Base-by-base conservation (phyloP, 768 basidiomycete genomes). In the Sarcomyxa edulis region DNA sequence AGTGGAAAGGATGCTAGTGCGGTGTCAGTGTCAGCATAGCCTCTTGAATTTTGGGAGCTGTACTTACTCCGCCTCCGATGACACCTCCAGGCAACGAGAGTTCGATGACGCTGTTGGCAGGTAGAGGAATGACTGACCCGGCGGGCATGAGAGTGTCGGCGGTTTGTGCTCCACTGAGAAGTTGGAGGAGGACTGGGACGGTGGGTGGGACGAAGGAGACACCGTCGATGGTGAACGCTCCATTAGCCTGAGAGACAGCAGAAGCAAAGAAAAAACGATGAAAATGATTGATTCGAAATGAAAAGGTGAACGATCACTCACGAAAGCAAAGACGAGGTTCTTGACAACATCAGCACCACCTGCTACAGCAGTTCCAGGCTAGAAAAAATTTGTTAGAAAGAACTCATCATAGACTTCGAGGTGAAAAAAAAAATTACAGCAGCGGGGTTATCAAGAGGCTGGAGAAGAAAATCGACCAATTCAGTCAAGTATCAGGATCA, bases 41-140 rank as follows among this genome's bases (percentile, higher is more conserved):
- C n/a, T n/a, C n/a, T n/a, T n/a, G n/a, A n/a, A n/a, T n/a, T n/a
- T n/a, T n/a, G 10, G 7, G 9, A 11, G 5, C 10, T 12, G 12
- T n/a, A n/a, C n/a, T n/a, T n/a, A n/a, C 2, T 50, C 66, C 58
- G 20, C 69, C 73, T 16, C 58, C 39, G 10, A 58, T 55, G 8
- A 64, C 68, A 12, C 29, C 46, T 14, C 42, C 52, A 2, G 54
- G 57, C 16, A 62, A 47, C 2, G 51, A 50, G 1, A 68, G 51
- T 6, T 68, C 37, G 52, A 68, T 45, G 48, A 66, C 54, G 33
- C 61, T 59, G 45, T 76, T 69, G 6, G 53, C 56, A 0, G 72
- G 69, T 12, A 81, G 55, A 7, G 57, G 45, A 46, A 71, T 73
- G 7, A 80, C 58, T 9, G 61, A 62, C 3, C 74, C 77, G 0